These are phyloP conservation scores for Amaranthus hypochondriacus DNA, from an alignment of 148 eudicot genomes.

Conservation along the genomic window DNA sequence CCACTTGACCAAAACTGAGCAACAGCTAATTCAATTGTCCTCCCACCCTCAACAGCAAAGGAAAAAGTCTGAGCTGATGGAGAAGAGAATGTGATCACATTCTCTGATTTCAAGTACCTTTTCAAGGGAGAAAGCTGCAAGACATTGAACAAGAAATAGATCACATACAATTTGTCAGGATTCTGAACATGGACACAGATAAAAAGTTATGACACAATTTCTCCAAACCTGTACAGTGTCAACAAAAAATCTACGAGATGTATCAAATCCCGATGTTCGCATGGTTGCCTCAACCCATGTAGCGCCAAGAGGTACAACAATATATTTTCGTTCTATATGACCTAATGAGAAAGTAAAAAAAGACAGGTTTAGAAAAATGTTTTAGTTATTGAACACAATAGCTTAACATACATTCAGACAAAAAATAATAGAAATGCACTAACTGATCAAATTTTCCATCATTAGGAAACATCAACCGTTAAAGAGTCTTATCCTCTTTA, in stretches of 20 bases:
- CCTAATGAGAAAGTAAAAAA: conserved; percentile 37
- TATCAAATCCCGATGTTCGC: conserved; percentile 86
- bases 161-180: conserved; percentile 11
- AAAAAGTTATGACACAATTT: conserved; percentile 14
- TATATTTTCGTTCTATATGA: conserved; percentile 77
- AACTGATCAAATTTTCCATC: not conserved
- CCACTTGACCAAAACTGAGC: conserved; percentile 99
- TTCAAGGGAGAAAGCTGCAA: conserved; percentile 82
- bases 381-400: not conserved
- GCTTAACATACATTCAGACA: not conserved
- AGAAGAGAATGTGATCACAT: conserved; percentile 63
- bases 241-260: conserved; percentile 75
- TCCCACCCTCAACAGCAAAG: conserved; percentile 88
- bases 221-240: conserved; percentile 79
- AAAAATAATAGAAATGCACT: not conserved
- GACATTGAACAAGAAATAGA: conserved; percentile 16
- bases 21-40: conserved; percentile 79
- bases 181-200: conserved; percentile 13
- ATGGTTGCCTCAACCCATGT: conserved; percentile 94
- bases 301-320: conserved; percentile 93
- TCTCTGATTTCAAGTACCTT: conserved; percentile 93
- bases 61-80: conserved; percentile 84
- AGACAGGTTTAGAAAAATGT: not conserved
- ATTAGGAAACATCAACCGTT: not conserved
- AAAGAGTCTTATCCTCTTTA: no score